A percentile compares a stretch with the other conserved stretches of the same genome.
Conservation (phyloP, 225 moss, liverwort and hornwort species). For the Climacium dendroides region DNA sequence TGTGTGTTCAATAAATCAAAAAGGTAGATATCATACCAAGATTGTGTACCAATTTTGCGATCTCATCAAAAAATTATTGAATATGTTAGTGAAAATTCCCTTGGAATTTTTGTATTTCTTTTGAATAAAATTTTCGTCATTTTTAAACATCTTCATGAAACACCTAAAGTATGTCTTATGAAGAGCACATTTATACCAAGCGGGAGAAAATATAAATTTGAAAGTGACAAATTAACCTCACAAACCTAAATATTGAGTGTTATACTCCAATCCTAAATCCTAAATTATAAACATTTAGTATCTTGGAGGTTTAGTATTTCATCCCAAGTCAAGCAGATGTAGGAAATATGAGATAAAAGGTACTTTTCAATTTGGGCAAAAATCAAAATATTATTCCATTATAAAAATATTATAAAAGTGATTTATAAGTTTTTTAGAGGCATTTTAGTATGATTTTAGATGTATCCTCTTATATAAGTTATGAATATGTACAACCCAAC, state of each 20-base stretch:
- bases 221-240: neutral
- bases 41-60: rapidly evolving
- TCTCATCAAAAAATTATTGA: neutral
- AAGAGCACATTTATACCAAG: neutral
- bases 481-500: neutral
- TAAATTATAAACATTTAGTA: neutral
- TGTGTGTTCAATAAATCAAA: neutral
- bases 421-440: rapidly evolving
- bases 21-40: neutral
- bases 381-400: neutral
- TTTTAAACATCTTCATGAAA: neutral
- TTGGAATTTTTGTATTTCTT: neutral
- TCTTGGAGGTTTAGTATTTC: neutral
- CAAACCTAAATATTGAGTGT: neutral
- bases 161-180: neutral
- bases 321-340: neutral
- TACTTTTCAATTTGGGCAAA: neutral
- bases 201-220: rapidly evolving
- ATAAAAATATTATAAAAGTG: neutral
- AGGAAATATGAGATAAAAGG: neutral
- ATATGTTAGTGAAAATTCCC: neutral
- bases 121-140: neutral
- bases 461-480: neutral
- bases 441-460: neutral
- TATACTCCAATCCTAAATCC: neutral